Evolutionary conservation across 2,329 filamentous ascomycete genomes (phyloP).

Genomic region (Diaporthe nobilis): DNA sequence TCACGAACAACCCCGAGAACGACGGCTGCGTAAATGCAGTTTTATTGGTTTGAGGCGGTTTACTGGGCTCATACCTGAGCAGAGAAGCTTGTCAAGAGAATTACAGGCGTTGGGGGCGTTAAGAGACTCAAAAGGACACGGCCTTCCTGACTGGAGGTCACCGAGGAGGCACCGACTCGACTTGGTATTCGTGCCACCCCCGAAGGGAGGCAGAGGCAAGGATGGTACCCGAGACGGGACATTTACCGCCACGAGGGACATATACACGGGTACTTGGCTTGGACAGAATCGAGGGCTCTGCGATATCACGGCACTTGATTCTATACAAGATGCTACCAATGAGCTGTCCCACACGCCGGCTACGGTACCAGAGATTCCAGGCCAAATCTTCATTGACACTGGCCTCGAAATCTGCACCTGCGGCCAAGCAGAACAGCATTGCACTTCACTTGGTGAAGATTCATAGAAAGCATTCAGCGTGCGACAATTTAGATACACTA

Average conservation of each 20-base stretch:
- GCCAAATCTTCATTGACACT: no score
- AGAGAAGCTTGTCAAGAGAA: constrained; percentile 9
- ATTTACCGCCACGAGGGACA: not conserved
- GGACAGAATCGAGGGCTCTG: not conserved
- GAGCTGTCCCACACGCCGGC: not conserved
- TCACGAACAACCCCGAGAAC: constrained; percentile 67
- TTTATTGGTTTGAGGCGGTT: constrained; percentile 45
- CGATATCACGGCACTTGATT: not conserved
- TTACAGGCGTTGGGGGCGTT: constrained; percentile 34
- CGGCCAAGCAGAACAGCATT: not conserved
- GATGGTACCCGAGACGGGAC: not conserved
- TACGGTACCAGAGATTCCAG: not conserved
- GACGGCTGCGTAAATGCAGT: constrained; percentile 51
- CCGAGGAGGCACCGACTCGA: no score
- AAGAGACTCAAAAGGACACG: not conserved
- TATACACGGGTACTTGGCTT: not conserved
- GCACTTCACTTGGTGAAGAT: not conserved
- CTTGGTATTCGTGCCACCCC: not conserved
- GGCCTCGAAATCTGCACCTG: not conserved
- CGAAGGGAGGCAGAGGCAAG: not conserved
- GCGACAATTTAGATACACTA: not conserved
- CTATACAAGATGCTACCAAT: not conserved
- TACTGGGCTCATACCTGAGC: not conserved
- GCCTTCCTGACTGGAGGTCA: not conserved
- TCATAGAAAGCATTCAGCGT: not conserved